Conservation (phyloP, 306 rosid species). For the Malus orientalis region DNA sequence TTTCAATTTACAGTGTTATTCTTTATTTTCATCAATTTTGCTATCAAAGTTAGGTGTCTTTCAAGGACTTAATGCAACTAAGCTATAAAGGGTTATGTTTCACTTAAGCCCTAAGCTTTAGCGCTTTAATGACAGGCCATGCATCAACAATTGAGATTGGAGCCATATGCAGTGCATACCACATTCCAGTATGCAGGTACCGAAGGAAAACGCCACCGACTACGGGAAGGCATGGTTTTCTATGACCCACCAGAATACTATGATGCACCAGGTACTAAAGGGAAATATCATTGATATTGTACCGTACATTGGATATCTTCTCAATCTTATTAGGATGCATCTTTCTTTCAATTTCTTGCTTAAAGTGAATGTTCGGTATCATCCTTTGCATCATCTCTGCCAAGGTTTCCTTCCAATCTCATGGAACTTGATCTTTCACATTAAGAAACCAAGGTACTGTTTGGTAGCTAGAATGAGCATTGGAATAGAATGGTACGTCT, state of each 20-base stretch:
- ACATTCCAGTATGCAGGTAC: constrained; percentile 91
- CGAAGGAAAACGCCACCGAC: constrained; percentile 90
- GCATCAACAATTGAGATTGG: constrained; percentile 76
- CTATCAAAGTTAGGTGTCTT: background rate
- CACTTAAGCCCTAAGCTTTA: constrained; percentile 8
- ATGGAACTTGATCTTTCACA: background rate
- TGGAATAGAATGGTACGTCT: background rate
- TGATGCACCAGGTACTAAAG: constrained; percentile 60
- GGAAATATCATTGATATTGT: background rate
- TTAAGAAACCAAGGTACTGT: background rate
- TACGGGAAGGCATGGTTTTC: constrained; percentile 91
- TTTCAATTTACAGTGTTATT: background rate
- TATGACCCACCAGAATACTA: constrained; percentile 83
- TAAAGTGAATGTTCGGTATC: background rate
- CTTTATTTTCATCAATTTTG: background rate
- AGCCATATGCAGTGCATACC: constrained; percentile 94
- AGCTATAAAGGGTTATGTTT: constrained; percentile 3
- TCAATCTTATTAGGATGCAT: constrained; percentile 11
- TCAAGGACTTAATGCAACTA: background rate
- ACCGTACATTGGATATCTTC: background rate
- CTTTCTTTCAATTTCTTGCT: constrained; percentile 3
- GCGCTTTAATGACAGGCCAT: constrained; percentile 51
- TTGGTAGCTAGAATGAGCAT: background rate
- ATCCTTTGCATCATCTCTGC: background rate
- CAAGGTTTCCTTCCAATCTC: background rate